These are phyloP conservation scores for Ogataea chonburiensis DNA, from an alignment of 805 yeast species.

Conservation along the genomic window DNA sequence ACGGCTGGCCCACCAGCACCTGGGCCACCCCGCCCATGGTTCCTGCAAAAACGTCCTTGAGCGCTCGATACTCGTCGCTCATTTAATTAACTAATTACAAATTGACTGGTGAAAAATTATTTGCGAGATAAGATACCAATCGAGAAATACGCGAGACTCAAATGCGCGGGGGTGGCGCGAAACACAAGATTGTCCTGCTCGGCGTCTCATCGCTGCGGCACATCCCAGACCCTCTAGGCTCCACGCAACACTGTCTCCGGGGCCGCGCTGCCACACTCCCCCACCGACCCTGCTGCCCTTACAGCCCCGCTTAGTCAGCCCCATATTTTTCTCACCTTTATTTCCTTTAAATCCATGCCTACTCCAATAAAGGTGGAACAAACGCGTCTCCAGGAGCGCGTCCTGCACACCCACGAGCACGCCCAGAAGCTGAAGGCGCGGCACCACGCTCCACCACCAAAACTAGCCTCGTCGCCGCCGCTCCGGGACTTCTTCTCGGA, in stretches of 20 bases:
- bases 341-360: constrained; percentile 13
- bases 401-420: neutral
- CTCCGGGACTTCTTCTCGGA: constrained; percentile 23
- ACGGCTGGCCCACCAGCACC: constrained; percentile 94
- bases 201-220: no score
- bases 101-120: constrained; percentile 8
- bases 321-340: constrained; percentile 1
- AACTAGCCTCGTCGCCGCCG: constrained; percentile 3
- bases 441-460: constrained; percentile 2
- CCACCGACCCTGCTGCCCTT: neutral
- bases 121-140: constrained; percentile 8
- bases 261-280: no score
- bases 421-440: constrained; percentile 4
- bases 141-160: constrained; percentile 1
- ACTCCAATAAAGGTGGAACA: constrained; percentile 8
- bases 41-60: constrained; percentile 84
- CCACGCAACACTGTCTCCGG: no score
- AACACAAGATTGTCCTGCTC: neutral
- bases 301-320: constrained; percentile 5
- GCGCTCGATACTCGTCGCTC: constrained; percentile 39
- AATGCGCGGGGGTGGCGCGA: neutral
- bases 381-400: neutral
- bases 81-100: neutral
- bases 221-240: no score
- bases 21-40: constrained; percentile 96